These are phyloP conservation scores for Paecilomyces variotii DNA, from an alignment of 2,329 filamentous ascomycete genomes.

Conservation along the genomic window DNA sequence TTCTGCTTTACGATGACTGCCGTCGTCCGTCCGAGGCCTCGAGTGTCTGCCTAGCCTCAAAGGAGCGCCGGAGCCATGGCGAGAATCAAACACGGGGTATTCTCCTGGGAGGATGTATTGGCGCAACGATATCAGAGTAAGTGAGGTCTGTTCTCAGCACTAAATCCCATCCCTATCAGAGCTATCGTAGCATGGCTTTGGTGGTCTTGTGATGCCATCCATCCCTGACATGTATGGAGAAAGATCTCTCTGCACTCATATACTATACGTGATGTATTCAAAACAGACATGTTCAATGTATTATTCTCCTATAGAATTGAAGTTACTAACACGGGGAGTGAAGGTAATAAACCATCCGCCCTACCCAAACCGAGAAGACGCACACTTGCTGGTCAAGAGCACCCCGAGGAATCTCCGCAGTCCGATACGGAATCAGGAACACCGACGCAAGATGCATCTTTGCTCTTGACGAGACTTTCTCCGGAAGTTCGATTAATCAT, in stretches of 20 bases:
- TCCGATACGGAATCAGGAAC: not conserved
- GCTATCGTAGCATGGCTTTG: not conserved
- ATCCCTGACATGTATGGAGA: not conserved
- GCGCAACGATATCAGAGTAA: slow-evolving; percentile 32
- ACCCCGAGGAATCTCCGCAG: not conserved
- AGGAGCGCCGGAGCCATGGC: slow-evolving; percentile 17
- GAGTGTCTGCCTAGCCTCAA: not conserved
- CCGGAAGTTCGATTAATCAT: slow-evolving; percentile 29
- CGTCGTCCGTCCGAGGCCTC: not conserved
- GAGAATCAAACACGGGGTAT: slow-evolving; percentile 27
- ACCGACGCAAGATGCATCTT: slow-evolving; percentile 3
- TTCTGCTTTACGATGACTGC: not conserved
- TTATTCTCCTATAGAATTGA: not conserved
- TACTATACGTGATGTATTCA: not conserved
- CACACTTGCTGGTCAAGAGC: slow-evolving; percentile 4
- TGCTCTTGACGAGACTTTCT: slow-evolving; percentile 24
- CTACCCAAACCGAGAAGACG: slow-evolving; percentile 8
- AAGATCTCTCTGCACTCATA: not conserved
- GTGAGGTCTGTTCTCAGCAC: slow-evolving; percentile 5
- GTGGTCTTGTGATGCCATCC: not conserved
- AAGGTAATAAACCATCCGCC: slow-evolving; percentile 9
- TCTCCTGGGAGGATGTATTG: slow-evolving; percentile 35
- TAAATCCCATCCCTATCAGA: not conserved
- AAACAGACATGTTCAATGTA: not conserved
- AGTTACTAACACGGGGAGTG: not conserved